Evolutionary conservation across 1,284 basidiomycete genomes (phyloP).

Genomic region (Ganoderma boninense): DNA sequence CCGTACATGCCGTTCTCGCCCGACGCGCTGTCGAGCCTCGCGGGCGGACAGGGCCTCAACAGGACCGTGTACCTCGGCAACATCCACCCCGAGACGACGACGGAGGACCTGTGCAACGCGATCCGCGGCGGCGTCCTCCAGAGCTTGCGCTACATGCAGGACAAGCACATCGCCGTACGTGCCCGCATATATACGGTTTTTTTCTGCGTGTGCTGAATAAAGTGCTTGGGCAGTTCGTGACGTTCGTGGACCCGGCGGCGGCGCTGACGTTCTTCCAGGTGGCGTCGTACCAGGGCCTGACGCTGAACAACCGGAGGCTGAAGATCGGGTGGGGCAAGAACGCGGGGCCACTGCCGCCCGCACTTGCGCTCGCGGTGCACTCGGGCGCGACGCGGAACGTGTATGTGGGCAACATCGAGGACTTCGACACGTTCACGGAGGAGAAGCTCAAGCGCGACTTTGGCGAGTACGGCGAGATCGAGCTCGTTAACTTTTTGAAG

Average conservation of each 20-base stretch:
- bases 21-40: conserved; percentile 52
- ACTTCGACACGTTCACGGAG: conserved; percentile 88
- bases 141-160: conserved; percentile 90
- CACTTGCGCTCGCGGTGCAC: conserved; percentile 87
- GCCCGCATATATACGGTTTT: neutral
- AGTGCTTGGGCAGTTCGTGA: conserved; percentile 74
- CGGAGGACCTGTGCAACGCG: conserved; percentile 94
- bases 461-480: conserved; percentile 92
- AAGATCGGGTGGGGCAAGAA: conserved; percentile 98
- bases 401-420: conserved; percentile 92
- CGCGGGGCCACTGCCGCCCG: conserved; percentile 83
- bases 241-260: conserved; percentile 88
- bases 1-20: conserved; percentile 68
- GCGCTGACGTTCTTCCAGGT: conserved; percentile 94
- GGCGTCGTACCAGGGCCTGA: conserved; percentile 87
- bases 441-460: conserved; percentile 90
- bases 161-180: conserved; percentile 92
- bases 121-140: conserved; percentile 93
- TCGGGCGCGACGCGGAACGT: conserved; percentile 93
- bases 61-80: conserved; percentile 94
- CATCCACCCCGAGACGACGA: conserved; percentile 91
- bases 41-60: conserved; percentile 69
- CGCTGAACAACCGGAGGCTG: conserved; percentile 88
- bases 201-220: conserved; percentile 13
- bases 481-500: conserved; percentile 93